Evolutionary conservation across 2,329 filamentous ascomycete genomes (phyloP).

Genomic region (Paecilomyces fulvus): DNA sequence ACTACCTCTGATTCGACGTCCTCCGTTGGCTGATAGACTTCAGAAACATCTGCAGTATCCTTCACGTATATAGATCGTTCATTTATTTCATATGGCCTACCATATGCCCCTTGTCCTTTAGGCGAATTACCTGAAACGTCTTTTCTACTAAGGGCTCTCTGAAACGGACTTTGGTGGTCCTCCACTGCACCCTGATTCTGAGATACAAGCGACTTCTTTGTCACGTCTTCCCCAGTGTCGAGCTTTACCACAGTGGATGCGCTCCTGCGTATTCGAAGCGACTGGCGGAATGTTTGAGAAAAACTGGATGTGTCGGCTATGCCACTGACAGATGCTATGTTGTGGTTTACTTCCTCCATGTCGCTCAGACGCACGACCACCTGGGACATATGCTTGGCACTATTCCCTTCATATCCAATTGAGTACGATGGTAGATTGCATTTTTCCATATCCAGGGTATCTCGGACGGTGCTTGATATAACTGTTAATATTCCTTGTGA

Average conservation of each 20-base stretch:
- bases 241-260: background rate
- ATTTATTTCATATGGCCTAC: background rate
- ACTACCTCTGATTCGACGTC: background rate
- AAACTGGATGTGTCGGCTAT: background rate
- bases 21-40: background rate
- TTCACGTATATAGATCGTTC: background rate
- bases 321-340: background rate
- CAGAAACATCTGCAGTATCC: background rate
- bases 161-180: background rate
- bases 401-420: background rate
- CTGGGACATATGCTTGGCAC: background rate
- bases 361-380: background rate
- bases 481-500: slow-evolving; percentile 3
- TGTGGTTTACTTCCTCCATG: background rate
- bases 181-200: background rate
- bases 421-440: background rate
- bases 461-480: background rate
- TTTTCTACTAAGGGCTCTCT: too few species aligned
- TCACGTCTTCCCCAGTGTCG: background rate
- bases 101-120: background rate
- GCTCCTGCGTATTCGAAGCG: background rate
- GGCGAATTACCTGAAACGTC: background rate
- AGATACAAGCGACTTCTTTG: background rate
- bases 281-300: background rate
- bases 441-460: background rate